A percentile compares a stretch with the other conserved stretches of the same genome.
Evolutionary conservation across 148 eudicot genomes (phyloP).

Genomic region (Vaccinium vitisidaea): DNA sequence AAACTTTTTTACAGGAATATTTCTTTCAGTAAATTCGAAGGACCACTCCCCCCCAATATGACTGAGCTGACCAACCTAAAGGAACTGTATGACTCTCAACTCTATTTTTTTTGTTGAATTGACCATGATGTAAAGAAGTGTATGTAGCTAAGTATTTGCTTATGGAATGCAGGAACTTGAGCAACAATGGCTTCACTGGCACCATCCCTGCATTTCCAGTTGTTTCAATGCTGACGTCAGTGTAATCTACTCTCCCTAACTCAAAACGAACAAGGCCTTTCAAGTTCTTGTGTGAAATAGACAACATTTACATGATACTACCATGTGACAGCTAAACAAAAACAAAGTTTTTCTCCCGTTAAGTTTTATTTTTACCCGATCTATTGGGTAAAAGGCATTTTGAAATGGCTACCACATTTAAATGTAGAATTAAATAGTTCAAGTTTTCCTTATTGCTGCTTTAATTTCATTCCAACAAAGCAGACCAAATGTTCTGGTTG

Average conservation of each 20-base stretch:
- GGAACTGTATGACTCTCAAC: slow-evolving; percentile 38
- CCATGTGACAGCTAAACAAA: not conserved
- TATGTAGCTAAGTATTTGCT: slow-evolving; percentile 13
- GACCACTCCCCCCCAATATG: slow-evolving; percentile 40
- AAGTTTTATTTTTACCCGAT: not conserved
- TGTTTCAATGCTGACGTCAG: slow-evolving; percentile 36
- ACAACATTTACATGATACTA: not conserved
- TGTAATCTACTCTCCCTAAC: slow-evolving; percentile 30
- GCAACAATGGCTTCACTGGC: slow-evolving; percentile 38
- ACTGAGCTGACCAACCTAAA: slow-evolving; percentile 34
- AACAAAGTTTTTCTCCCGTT: not conserved
- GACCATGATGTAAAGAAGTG: not conserved
- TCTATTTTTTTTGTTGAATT: not conserved
- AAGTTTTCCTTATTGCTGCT: not conserved
- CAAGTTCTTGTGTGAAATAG: not conserved
- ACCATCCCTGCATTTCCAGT: slow-evolving; percentile 38
- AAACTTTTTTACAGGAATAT: slow-evolving; percentile 31
- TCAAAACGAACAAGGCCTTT: not conserved
- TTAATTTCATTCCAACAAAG: not conserved
- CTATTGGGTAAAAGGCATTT: not conserved
- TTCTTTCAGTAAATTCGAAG: slow-evolving; percentile 32
- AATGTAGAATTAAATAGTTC: not conserved
- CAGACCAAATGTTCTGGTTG: not conserved
- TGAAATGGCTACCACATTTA: not conserved
- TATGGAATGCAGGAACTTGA: slow-evolving; percentile 38